A percentile compares a stretch with the other conserved stretches of the same genome.
phyloP scores from a whole-genome alignment of 352 stramenopile species.

The Phytophthora cryptogea region DNA sequence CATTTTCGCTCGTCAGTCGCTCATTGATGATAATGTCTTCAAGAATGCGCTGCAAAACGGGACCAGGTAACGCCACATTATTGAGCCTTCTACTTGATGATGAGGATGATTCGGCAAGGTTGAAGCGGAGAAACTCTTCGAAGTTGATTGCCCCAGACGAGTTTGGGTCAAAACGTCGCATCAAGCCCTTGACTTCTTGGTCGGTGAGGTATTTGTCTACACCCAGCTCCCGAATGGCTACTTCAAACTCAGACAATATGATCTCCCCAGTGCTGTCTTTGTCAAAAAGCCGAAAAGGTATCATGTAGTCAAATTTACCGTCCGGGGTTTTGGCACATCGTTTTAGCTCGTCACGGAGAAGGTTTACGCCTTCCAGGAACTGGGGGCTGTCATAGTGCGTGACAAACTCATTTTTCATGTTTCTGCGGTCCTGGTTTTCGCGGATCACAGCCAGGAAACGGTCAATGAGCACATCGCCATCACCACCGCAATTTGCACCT shows the following conservation, averaged over 20 bases:
- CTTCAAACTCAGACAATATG: constrained; percentile 74
- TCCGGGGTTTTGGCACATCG: constrained; percentile 81
- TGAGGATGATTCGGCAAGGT: constrained; percentile 63
- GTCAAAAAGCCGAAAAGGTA: constrained; percentile 78
- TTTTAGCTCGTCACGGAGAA: constrained; percentile 73
- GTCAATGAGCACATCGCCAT: constrained; percentile 71
- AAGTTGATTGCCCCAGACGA: constrained; percentile 68
- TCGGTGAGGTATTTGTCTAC: constrained; percentile 74
- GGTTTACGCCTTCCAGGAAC: constrained; percentile 74
- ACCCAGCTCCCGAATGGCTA: constrained; percentile 65
- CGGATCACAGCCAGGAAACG: constrained; percentile 70
- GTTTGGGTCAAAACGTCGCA: constrained; percentile 79
- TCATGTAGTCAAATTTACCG: constrained; percentile 72
- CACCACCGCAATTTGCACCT: constrained; percentile 71
- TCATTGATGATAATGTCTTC: constrained; percentile 57
- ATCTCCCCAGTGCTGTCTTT: constrained; percentile 75
- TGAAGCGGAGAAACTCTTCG: constrained; percentile 81
- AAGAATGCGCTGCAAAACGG: constrained; percentile 48
- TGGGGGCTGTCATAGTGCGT: constrained; percentile 81
- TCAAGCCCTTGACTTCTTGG: constrained; percentile 81
- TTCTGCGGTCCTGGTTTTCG: constrained; percentile 71
- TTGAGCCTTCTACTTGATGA: constrained; percentile 46
- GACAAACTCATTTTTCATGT: constrained; percentile 87
- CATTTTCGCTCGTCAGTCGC: constrained; percentile 44
- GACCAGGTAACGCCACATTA: constrained; percentile 25